These are phyloP conservation scores for Lecanicillium sp. DNA, from an alignment of 2,329 filamentous ascomycete genomes.

Conservation along the genomic window DNA sequence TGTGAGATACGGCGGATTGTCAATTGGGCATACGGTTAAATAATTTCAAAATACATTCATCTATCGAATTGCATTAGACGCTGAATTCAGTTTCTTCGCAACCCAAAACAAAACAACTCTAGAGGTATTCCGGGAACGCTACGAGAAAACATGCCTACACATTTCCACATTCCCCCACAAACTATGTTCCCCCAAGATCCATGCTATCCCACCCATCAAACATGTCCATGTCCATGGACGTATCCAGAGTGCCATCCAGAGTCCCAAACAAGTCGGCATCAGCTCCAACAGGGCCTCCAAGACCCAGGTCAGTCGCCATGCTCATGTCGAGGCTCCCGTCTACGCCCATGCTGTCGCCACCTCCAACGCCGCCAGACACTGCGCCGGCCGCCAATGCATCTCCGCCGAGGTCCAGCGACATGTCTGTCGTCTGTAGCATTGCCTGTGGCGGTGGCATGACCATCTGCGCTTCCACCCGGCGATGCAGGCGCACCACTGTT, in stretches of 20 bases:
- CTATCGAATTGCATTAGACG: too few species aligned
- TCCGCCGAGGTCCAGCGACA: slow-evolving; percentile 32
- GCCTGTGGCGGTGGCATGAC: slow-evolving; percentile 29
- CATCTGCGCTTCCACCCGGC: slow-evolving; percentile 60
- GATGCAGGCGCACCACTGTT: slow-evolving; percentile 53
- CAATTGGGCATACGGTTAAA: too few species aligned
- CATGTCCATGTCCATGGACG: slow-evolving; percentile 31
- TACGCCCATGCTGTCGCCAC: slow-evolving; percentile 33
- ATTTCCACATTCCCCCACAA: too few species aligned
- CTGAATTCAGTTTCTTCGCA: too few species aligned
- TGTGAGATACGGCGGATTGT: too few species aligned
- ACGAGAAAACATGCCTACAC: too few species aligned
- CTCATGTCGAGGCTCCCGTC: slow-evolving; percentile 30
- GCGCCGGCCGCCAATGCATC: slow-evolving; percentile 23
- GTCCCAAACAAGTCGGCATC: slow-evolving; percentile 32
- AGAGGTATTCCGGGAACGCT: too few species aligned
- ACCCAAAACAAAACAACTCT: too few species aligned
- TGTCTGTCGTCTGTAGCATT: slow-evolving; percentile 34
- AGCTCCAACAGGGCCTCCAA: slow-evolving; percentile 22
- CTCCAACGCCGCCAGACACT: slow-evolving; percentile 11
- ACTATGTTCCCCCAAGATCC: slow-evolving; percentile 16
- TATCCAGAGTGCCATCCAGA: slow-evolving; percentile 16
- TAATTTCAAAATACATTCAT: too few species aligned
- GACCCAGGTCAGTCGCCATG: slow-evolving; percentile 31
- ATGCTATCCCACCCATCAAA: slow-evolving; percentile 33